A percentile compares a stretch with the other conserved stretches of the same genome.
phyloP scores from a whole-genome alignment of 2,329 filamentous ascomycete species.

The Neonectria sp. region DNA sequence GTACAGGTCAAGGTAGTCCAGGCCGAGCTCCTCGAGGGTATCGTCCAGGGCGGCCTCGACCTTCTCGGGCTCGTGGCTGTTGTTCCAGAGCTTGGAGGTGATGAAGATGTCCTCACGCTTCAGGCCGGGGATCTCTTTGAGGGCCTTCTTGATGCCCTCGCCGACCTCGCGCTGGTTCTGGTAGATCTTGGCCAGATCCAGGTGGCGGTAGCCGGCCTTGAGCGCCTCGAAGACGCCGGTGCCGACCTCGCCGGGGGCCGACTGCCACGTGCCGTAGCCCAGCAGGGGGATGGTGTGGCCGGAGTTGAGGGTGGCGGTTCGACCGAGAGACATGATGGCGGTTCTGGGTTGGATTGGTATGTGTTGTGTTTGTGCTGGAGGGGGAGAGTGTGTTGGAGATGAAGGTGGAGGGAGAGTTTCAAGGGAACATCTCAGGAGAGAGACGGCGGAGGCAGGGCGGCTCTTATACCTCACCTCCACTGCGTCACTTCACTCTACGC shows the following conservation, averaged over 20 bases:
- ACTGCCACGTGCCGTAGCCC: conserved; percentile 77
- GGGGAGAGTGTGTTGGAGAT: neutral
- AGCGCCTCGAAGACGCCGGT: conserved; percentile 76
- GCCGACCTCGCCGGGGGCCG: conserved; percentile 74
- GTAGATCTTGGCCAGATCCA: conserved; percentile 70
- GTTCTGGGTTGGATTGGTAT: neutral
- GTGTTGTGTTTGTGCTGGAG: neutral
- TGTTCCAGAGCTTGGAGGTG: conserved; percentile 78
- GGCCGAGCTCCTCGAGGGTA: conserved; percentile 68
- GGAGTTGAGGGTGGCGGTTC: conserved; percentile 72
- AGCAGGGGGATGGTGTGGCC: conserved; percentile 76
- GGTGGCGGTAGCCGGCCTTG: conserved; percentile 75
- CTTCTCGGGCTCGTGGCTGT: conserved; percentile 72
- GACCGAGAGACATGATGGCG: conserved; percentile 66
- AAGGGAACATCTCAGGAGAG: too few species aligned
- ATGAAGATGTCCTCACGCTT: conserved; percentile 71
- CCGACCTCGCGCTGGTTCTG: conserved; percentile 76
- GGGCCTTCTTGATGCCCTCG: conserved; percentile 65
- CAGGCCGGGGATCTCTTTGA: conserved; percentile 64
- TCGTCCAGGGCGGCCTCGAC: conserved; percentile 70
- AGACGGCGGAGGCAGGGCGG: neutral
- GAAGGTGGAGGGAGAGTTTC: too few species aligned
- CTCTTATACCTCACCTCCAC: neutral
- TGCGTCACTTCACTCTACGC: neutral
- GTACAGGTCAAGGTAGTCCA: conserved; percentile 74